These are phyloP conservation scores for Infundibulicybe gibba DNA, from an alignment of 768 basidiomycete genomes.

Conservation along the genomic window DNA sequence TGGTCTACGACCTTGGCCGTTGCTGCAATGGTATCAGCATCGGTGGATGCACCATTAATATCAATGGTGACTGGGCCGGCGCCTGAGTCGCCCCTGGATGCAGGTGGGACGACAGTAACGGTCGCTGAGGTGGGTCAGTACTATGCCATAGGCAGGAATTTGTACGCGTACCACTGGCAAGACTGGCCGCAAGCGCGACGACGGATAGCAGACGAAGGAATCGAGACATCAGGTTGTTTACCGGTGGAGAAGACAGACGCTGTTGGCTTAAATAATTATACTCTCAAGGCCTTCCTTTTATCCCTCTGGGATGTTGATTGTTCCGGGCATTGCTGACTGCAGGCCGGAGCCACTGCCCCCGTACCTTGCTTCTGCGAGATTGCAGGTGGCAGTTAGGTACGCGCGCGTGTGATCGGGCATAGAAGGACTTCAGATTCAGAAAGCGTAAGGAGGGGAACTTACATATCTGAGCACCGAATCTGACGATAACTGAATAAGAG, in stretches of 20 bases:
- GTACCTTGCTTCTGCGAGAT: constrained; percentile 12
- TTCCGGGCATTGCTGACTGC: constrained; percentile 9
- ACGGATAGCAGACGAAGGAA: constrained; percentile 3
- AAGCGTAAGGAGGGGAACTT: too few relatives aligned
- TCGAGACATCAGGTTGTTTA: constrained; percentile 3
- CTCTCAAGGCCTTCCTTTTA: constrained; percentile 12
- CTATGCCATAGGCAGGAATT: background rate
- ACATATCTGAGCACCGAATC: too few relatives aligned
- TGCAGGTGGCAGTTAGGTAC: constrained; percentile 23
- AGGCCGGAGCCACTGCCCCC: constrained; percentile 14
- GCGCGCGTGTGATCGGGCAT: constrained; percentile 17
- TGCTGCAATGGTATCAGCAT: constrained; percentile 27
- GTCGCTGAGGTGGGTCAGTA: constrained; percentile 9
- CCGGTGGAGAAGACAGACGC: background rate
- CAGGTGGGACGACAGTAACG: constrained; percentile 19
- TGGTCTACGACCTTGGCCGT: constrained; percentile 33
- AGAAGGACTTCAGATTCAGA: constrained; percentile 4
- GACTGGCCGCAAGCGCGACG: constrained; percentile 1
- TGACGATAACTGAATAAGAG: too few relatives aligned
- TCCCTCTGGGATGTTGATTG: constrained; percentile 6
- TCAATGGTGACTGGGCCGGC: constrained; percentile 15
- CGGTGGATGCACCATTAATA: constrained; percentile 23
- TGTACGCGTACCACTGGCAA: constrained; percentile 5
- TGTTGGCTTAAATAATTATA: background rate
- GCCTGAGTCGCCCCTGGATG: constrained; percentile 18